These are phyloP conservation scores for Fusarium secorum DNA, from an alignment of 2,329 filamentous ascomycete species.

Conservation along the genomic window DNA sequence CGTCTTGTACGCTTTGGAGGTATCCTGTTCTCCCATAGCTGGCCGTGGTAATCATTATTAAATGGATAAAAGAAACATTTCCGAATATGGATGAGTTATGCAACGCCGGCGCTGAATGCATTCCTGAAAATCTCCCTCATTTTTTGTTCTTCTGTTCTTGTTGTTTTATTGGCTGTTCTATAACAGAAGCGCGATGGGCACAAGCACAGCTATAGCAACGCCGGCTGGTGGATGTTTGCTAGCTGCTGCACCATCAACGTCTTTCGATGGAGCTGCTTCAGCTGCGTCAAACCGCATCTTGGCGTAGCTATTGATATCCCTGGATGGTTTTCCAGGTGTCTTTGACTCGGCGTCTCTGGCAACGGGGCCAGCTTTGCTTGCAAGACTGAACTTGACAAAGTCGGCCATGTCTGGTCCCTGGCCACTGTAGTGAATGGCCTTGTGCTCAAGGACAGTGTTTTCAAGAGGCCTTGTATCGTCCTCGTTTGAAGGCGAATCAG, in stretches of 20 bases:
- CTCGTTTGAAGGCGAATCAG: slow-evolving; percentile 10
- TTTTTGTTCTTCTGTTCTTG: neutral
- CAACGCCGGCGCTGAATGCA: slow-evolving; percentile 27
- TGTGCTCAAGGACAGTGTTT: slow-evolving; percentile 27
- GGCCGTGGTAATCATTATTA: slow-evolving; percentile 16
- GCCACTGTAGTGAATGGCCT: slow-evolving; percentile 12
- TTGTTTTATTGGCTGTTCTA: neutral
- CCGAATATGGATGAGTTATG: neutral
- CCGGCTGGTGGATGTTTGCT: slow-evolving; percentile 3
- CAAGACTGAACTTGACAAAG: slow-evolving; percentile 10
- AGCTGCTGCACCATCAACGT: slow-evolving; percentile 5
- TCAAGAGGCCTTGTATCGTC: neutral
- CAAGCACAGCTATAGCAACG: slow-evolving; percentile 11
- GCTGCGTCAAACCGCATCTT: slow-evolving; percentile 8
- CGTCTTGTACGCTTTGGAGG: neutral
- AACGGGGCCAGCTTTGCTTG: neutral
- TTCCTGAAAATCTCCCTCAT: neutral
- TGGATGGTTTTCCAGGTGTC: neutral
- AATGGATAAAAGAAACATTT: slow-evolving; percentile 8
- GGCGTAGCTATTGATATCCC: slow-evolving; percentile 3
- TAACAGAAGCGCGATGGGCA: slow-evolving; percentile 27
- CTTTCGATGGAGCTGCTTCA: slow-evolving; percentile 13
- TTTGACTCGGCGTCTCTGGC: neutral
- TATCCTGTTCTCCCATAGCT: neutral
- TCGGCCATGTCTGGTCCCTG: neutral